These are phyloP conservation scores for Podospora fimiseda DNA, from an alignment of 495 filamentous ascomycete species.

Conservation along the genomic window DNA sequence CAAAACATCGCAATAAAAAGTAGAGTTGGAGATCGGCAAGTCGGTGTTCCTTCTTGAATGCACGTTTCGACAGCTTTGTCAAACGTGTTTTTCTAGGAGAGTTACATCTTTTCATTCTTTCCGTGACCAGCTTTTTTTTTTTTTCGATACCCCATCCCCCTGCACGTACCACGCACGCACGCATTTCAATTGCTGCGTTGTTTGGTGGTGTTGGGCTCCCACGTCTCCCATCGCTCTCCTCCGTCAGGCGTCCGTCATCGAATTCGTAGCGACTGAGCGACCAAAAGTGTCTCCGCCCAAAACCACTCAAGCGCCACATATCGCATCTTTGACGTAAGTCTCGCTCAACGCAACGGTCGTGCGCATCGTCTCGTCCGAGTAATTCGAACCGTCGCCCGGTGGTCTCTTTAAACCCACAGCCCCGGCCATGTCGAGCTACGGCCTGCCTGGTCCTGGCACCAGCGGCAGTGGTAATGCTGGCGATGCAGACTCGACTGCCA, in stretches of 20 bases:
- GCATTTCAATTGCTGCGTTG: no score
- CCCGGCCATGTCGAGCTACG: constrained; percentile 42
- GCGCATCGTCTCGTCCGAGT: neutral
- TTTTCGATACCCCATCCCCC: no score
- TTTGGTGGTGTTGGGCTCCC: neutral
- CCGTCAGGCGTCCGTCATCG: constrained; percentile 11
- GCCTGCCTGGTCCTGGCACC: constrained; percentile 30
- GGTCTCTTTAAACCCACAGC: neutral
- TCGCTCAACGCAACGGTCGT: neutral
- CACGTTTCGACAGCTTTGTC: no score
- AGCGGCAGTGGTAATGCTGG: constrained; percentile 22
- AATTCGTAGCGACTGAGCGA: neutral
- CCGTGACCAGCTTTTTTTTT: neutral
- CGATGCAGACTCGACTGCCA: constrained; percentile 21
- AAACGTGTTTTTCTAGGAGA: neutral
- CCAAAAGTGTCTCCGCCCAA: neutral
- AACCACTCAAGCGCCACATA: neutral
- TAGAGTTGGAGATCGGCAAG: no score
- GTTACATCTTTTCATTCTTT: neutral
- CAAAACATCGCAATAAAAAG: no score
- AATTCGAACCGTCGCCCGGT: neutral
- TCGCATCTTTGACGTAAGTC: neutral
- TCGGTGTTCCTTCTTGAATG: no score
- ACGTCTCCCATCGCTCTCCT: neutral
- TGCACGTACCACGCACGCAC: no score